Conservation (phyloP, 2,329 filamentous ascomycete genomes). For the Aureobasidium sp. region DNA sequence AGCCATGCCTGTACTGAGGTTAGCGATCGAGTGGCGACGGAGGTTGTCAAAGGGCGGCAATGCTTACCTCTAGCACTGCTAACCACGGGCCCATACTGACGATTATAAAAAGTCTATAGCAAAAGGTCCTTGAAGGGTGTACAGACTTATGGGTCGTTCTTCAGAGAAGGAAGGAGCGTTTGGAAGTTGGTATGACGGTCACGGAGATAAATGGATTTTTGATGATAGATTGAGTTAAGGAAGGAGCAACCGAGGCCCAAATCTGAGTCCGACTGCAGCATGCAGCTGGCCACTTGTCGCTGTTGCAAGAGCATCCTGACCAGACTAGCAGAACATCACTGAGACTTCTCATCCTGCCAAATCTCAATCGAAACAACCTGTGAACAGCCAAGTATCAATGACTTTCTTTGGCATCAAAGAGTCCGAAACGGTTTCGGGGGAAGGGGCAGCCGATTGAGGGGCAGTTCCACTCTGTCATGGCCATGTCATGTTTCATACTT, state of each 20-base stretch:
- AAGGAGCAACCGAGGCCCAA: neutral
- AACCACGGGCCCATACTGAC: slow-evolving; percentile 8
- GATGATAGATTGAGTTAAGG: neutral
- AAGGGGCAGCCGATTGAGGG: neutral
- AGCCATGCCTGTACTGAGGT: slow-evolving; percentile 9
- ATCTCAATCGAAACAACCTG: neutral
- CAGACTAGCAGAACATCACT: neutral
- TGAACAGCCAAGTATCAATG: neutral
- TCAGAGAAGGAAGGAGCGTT: neutral
- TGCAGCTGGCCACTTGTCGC: neutral
- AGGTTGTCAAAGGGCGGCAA: neutral
- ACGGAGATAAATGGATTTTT: neutral
- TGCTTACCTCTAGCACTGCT: slow-evolving; percentile 9
- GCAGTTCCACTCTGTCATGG: neutral
- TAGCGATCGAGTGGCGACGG: neutral
- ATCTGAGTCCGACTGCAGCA: neutral
- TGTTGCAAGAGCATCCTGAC: neutral
- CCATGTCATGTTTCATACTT: slow-evolving; percentile 11
- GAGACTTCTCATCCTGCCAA: neutral
- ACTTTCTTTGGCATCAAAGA: neutral
- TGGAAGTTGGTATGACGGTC: neutral
- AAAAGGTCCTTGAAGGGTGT: neutral
- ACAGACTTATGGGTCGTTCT: neutral
- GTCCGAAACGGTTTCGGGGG: neutral
- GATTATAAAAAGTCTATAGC: neutral